phyloP scores from a whole-genome alignment of 116 monocot genomes.

The Zostera marina region DNA sequence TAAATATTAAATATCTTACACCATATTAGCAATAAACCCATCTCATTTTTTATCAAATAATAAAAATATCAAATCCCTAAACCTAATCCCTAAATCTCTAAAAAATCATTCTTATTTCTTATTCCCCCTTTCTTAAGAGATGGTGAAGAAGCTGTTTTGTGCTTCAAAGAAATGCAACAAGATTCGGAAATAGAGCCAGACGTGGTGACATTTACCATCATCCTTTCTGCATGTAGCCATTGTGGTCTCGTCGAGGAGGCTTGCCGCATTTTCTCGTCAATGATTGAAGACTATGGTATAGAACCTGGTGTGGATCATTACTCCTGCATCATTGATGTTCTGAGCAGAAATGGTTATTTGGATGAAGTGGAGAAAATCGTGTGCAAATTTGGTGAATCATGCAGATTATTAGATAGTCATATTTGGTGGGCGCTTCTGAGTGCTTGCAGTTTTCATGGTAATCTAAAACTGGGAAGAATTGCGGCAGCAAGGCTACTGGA shows the following conservation, averaged over 20 bases:
- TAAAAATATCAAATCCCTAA: too few species aligned
- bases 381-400: constrained; percentile 3
- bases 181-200: constrained; percentile 26
- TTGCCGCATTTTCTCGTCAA: constrained; percentile 26
- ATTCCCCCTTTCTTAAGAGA: too few species aligned
- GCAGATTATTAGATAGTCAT: constrained; percentile 5
- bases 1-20: too few species aligned
- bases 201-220: constrained; percentile 34
- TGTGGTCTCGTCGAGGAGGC: constrained; percentile 33
- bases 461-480: constrained; percentile 9
- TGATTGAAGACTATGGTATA: constrained; percentile 17
- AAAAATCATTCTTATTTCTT: too few species aligned
- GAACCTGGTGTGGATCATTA: constrained; percentile 34
- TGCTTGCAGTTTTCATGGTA: constrained; percentile 12
- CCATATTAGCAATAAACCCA: too few species aligned
- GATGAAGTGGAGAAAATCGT: constrained; percentile 17
- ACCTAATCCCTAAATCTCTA: too few species aligned
- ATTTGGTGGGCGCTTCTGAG: constrained; percentile 21
- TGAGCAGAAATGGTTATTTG: constrained; percentile 32
- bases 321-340: constrained; percentile 47
- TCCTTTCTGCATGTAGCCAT: constrained; percentile 61
- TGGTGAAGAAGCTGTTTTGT: constrained; percentile 24
- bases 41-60: too few species aligned
- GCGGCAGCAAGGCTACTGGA: constrained; percentile 12
- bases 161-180: constrained; percentile 13